Base-by-base conservation (phyloP, 2,329 filamentous ascomycete species). In the Botrytis fragariae region DNA sequence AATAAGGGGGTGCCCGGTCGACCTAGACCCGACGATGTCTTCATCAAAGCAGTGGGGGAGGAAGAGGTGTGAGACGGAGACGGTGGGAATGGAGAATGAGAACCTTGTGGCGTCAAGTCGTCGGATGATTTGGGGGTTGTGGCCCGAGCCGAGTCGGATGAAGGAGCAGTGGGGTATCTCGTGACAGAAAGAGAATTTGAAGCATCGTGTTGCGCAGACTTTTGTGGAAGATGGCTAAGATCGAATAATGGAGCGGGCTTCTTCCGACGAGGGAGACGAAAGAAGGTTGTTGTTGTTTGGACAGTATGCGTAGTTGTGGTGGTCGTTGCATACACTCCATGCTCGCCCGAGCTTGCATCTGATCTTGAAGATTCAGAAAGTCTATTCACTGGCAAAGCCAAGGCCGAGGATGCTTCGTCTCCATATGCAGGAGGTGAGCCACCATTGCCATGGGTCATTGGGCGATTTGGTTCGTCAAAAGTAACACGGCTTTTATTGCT, bases 281-380 rank as follows among this genome's bases (percentile, higher is more conserved):
- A 97, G 80, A 97, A 93, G 39, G 91, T 91, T 35, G 87, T 92
- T 51, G 88, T 90, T 9, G 89, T 88, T 42, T 88, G 86, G 22
- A 87, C 84, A 16, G 87, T 89, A 75, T 92, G 89, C 18, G 90
- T 91, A 10, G 89, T 90, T 62, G 86, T 90, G 71, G 86, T 88
- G 64, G 84, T 87, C 76, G 84, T 87, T 67, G 86, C 87, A 82
- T 88, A 88, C 68, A 89, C 84, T 59, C 85, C 85, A 77, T 87
- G 87, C 78, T 95, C 91, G 60, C 87, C 89, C 25, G 91, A 93
- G 83, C 93, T 97, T 62, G 89, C 92, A 81, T 98, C 95, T 42
- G 95, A 98, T 77, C 93, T 89, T 3, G 94, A 97, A 2, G 95
- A 98, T 79, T 98, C 95, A 8, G 93, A 96, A 42, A 92, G 84